Conservation (phyloP, 139 green algal species). For the Chlamydomonas urium region DNA sequence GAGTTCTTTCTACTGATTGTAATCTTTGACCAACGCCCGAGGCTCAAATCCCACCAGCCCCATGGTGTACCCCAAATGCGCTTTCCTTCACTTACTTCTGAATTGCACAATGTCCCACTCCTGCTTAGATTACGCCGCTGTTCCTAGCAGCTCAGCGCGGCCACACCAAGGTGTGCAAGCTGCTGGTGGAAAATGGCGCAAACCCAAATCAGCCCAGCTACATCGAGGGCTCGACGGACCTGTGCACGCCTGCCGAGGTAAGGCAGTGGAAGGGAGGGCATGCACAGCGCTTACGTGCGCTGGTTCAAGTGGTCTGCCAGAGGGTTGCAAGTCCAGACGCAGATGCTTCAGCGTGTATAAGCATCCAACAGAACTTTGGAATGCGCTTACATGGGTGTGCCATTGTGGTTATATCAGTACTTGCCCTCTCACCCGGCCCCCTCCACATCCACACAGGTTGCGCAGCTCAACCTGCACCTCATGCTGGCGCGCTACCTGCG, state of each 20-base stretch:
- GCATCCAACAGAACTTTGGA: no score
- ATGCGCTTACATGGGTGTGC: no score
- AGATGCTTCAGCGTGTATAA: no score
- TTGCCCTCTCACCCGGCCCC: no score
- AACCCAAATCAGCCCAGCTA: constrained; percentile 32
- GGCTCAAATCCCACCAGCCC: not conserved
- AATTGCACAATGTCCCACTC: not conserved
- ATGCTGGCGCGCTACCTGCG: constrained; percentile 28
- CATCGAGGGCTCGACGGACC: constrained; percentile 31
- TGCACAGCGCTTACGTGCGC: not conserved
- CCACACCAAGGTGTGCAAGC: constrained; percentile 27
- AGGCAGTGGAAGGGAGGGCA: not conserved
- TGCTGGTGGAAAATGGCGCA: constrained; percentile 36
- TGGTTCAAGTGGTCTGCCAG: no score
- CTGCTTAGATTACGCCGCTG: constrained; percentile 29
- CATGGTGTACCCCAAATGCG: no score
- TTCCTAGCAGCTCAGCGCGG: constrained; percentile 35
- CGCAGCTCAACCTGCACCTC: constrained; percentile 36
- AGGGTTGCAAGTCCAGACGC: no score
- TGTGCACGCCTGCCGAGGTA: constrained; percentile 34
- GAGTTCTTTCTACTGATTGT: not conserved
- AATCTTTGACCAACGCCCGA: not conserved
- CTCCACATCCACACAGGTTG: constrained; percentile 28
- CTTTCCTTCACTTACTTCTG: no score
- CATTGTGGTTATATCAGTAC: no score